Conservation (phyloP, 2,329 filamentous ascomycete species). For the Colletotrichum sp. region DNA sequence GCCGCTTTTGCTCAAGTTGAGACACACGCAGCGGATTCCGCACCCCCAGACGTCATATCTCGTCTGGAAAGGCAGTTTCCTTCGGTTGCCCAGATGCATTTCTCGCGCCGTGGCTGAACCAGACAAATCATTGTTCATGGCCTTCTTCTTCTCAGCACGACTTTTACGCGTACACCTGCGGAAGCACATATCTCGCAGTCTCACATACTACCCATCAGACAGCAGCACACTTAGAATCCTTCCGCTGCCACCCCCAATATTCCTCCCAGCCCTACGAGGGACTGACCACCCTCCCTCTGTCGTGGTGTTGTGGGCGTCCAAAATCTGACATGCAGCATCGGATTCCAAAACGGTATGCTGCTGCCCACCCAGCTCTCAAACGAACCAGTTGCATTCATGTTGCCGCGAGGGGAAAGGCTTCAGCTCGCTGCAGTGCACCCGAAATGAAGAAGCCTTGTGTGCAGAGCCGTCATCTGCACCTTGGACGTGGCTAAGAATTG, state of each 20-base stretch:
- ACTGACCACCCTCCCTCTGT: neutral
- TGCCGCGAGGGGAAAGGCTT: neutral
- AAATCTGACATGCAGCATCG: constrained; percentile 20
- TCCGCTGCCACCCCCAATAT: constrained; percentile 16
- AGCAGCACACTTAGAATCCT: constrained; percentile 17
- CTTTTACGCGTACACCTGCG: neutral
- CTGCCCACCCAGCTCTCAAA: constrained; percentile 7
- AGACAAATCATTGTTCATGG: neutral
- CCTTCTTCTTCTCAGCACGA: neutral
- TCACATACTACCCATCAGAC: neutral
- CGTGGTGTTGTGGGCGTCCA: neutral
- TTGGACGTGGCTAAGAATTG: constrained; percentile 4
- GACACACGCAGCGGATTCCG: neutral
- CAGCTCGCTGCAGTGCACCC: constrained; percentile 1
- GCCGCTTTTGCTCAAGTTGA: neutral
- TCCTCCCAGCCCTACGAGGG: constrained; percentile 21
- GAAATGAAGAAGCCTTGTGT: neutral
- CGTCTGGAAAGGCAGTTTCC: neutral
- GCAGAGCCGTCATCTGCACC: constrained; percentile 4
- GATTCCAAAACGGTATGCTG: constrained; percentile 11
- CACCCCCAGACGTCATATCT: neutral
- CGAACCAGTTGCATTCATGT: neutral
- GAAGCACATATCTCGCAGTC: neutral
- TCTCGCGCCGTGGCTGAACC: neutral
- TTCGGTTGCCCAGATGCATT: neutral